Conservation (phyloP, 108 stramenopile species). For the Skeletonema menzelii region DNA sequence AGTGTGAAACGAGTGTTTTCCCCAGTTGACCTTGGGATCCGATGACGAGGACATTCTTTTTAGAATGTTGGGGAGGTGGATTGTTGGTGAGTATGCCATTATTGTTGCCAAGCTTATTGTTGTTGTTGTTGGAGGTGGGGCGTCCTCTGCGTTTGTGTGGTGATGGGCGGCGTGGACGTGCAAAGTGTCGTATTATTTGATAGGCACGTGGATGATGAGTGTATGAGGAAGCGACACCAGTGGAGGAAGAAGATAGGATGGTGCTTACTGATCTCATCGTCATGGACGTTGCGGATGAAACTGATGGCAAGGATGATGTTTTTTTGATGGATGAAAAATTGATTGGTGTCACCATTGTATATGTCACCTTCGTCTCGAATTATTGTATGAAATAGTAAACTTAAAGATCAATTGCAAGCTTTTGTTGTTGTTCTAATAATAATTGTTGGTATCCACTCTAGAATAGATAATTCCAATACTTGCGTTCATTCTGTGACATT, state of each 20-base stretch:
- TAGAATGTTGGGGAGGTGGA: background rate
- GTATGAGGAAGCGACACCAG: background rate
- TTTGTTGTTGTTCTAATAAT: no score
- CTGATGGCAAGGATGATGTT: background rate
- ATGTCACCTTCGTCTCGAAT: no score
- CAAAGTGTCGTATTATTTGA: background rate
- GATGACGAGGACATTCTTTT: constrained; percentile 65
- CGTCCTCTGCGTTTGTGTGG: background rate
- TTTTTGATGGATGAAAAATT: background rate
- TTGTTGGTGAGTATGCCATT: constrained; percentile 1
- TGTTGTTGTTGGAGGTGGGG: background rate
- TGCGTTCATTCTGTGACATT: no score
- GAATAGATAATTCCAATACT: no score
- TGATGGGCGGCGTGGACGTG: background rate
- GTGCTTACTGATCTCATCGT: background rate
- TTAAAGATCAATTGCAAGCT: no score
- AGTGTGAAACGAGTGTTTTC: constrained; percentile 38
- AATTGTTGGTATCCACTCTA: no score
- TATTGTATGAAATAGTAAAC: no score
- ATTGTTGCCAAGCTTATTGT: background rate
- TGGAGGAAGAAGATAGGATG: background rate
- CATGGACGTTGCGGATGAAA: background rate
- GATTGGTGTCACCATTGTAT: background rate
- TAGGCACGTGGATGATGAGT: background rate
- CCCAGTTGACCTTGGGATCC: constrained; percentile 77